Evolutionary conservation across 306 rosid genomes (phyloP), one percentile per base, ranked within the genome.

Genomic region (Crotalaria pallida): DNA sequence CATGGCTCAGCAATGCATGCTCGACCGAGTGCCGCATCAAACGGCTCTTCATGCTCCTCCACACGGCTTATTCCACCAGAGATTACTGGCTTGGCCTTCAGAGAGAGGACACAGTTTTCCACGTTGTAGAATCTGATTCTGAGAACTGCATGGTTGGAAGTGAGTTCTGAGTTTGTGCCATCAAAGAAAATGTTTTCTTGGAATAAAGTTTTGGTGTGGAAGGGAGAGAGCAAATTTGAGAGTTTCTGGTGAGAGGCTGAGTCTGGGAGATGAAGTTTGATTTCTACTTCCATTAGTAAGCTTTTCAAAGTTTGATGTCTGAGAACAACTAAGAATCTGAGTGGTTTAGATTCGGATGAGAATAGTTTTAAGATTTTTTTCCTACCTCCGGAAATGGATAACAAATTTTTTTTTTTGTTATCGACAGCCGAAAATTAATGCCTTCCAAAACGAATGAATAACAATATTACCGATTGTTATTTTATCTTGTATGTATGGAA

Each of bases 171-270:
- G 36, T 80, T 73, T 0, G 72, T 68, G 76, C 89, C 92, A 49
- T 87, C 87, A 68, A 87, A 84, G 79, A 87, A 87, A 58, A 84
- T 16, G 84, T 84, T 84, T 15, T 87, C 87, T 84, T 87, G 89
- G 77, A 82, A 41, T 1, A 64, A 44, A 27, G 89, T 87, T 61
- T 80, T 34, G 75, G 61, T 12, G 80, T 84, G 87, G 73, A 82
- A 87, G 2, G 87, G 84, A 1, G 81, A 48, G 61, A 87, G 89
- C 36, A 84, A 40, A 61, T 76, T 55, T 40, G 84, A 77, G 74
- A 87, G 86, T 36, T 78, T 87, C 69, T 87, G 84, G 83, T 84
- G 92, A 12, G 86, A 44, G 31, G 40, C 6, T 10, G 87, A 68
- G 76, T 82, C 86, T 12, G 74, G 67, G 55, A 87, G 89, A 23